Conservation (phyloP, 148 eudicot species). For the Camellia sinensis region DNA sequence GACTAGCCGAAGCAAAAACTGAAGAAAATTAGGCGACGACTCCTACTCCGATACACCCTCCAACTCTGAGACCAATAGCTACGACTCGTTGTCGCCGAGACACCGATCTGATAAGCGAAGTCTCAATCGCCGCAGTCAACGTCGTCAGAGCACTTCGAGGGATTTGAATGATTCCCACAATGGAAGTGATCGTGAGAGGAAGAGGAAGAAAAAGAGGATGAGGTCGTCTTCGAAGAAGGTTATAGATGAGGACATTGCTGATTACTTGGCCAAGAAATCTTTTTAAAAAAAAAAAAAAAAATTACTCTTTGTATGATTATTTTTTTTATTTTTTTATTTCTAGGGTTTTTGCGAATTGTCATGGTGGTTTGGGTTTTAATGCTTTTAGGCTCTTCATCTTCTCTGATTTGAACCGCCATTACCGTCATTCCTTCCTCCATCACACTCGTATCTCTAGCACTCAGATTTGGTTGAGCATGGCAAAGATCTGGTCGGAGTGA, state of each 20-base stretch:
- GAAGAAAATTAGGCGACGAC: slow-evolving; percentile 19
- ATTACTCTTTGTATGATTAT: slow-evolving; percentile 19
- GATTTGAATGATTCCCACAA: slow-evolving; percentile 25
- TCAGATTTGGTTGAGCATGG: no score
- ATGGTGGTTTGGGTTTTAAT: no score
- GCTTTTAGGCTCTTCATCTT: no score
- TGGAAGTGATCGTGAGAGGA: slow-evolving; percentile 23
- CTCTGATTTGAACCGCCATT: no score
- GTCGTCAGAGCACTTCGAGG: slow-evolving; percentile 26
- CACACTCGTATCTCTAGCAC: no score
- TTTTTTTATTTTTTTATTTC: background rate
- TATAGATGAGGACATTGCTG: slow-evolving; percentile 60
- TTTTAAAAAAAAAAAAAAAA: slow-evolving; percentile 45
- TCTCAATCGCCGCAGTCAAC: slow-evolving; percentile 26
- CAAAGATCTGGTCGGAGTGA: no score
- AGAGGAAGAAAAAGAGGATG: slow-evolving; percentile 7
- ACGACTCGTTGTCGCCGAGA: slow-evolving; percentile 5
- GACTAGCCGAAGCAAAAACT: slow-evolving; percentile 16
- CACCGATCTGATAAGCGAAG: background rate
- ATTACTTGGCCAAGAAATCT: slow-evolving; percentile 77
- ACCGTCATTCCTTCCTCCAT: no score
- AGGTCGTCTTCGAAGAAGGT: slow-evolving; percentile 31
- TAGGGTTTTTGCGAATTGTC: background rate
- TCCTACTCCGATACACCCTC: slow-evolving; percentile 15
- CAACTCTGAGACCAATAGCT: slow-evolving; percentile 11